Percentiles rank a stretch among this genome's conserved stretches.
Conservation (phyloP, 805 yeast species). For the Debaryomyces maramus region DNA sequence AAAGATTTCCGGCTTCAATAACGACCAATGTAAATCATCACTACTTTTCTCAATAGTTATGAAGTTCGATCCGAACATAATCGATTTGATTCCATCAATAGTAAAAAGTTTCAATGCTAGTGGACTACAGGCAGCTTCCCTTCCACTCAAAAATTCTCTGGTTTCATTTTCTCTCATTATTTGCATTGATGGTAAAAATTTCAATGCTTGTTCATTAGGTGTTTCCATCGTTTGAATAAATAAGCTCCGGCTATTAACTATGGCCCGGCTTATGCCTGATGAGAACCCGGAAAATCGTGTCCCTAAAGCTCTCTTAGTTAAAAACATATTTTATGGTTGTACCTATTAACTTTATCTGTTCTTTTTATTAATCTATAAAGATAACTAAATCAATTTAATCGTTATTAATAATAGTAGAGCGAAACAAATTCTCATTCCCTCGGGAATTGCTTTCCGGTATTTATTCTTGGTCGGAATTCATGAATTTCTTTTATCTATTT, state of each 20-base stretch:
- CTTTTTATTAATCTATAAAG: too few species aligned
- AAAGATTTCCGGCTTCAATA: constrained; percentile 67
- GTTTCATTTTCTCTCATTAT: constrained; percentile 67
- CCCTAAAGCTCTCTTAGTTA: not conserved
- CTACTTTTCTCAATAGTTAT: constrained; percentile 72
- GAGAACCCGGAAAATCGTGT: not conserved
- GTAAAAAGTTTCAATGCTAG: constrained; percentile 72
- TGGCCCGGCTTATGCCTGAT: not conserved
- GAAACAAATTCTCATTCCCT: too few species aligned
- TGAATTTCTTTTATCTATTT: constrained; percentile 9
- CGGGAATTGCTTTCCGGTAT: too few species aligned
- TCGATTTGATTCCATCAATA: constrained; percentile 72
- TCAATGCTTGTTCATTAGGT: constrained; percentile 83
- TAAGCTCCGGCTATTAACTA: constrained; percentile 23
- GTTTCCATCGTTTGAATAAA: constrained; percentile 84
- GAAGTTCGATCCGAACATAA: constrained; percentile 81
- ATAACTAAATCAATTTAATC: too few species aligned
- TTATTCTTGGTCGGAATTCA: too few species aligned
- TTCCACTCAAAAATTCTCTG: constrained; percentile 67
- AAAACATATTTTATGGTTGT: not conserved
- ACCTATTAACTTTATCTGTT: too few species aligned
- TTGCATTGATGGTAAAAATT: constrained; percentile 73
- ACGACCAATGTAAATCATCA: constrained; percentile 54
- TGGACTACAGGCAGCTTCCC: constrained; percentile 76
- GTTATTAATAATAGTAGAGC: too few species aligned